Conservation (phyloP, 441 rosid genomes). For the Pelargonium citronellum region DNA sequence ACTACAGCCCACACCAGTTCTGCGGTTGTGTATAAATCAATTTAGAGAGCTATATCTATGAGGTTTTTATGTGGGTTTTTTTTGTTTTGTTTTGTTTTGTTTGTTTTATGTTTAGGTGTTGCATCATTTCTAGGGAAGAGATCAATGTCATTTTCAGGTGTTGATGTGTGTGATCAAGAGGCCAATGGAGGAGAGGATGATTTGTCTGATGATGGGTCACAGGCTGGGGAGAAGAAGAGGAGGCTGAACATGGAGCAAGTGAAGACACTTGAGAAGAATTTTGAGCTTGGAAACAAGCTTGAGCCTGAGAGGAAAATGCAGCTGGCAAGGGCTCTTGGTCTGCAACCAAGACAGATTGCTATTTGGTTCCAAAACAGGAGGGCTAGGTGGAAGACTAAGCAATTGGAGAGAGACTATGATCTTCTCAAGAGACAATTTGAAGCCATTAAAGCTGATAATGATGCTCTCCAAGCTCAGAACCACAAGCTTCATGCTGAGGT, state of each 20-base stretch:
- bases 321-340: constrained; percentile 73
- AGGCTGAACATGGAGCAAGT: constrained; percentile 88
- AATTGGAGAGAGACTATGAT: constrained; percentile 78
- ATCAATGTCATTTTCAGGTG: constrained; percentile 64
- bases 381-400: constrained; percentile 96
- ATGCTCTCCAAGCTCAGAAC: constrained; percentile 74
- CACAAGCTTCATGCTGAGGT: constrained; percentile 82
- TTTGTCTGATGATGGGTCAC: constrained; percentile 85
- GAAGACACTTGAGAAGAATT: constrained; percentile 82
- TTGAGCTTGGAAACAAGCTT: constrained; percentile 84
- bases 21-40: too few relatives aligned
- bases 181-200: constrained; percentile 64
- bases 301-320: constrained; percentile 95
- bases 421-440: constrained; percentile 71
- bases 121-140: constrained; percentile 77
- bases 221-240: constrained; percentile 88
- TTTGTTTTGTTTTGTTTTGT: constrained; percentile 15
- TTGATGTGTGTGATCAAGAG: constrained; percentile 32
- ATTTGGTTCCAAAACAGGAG: constrained; percentile 97
- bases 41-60: too few relatives aligned
- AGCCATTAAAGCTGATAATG: constrained; percentile 72
- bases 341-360: constrained; percentile 88
- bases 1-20: too few relatives aligned
- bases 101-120: constrained; percentile 40
- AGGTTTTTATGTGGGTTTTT: too few relatives aligned